Evolutionary conservation across 371 early-diverging fungal species (phyloP), one percentile per base, ranked within the genome.

Genomic region (Mortierella sp.): DNA sequence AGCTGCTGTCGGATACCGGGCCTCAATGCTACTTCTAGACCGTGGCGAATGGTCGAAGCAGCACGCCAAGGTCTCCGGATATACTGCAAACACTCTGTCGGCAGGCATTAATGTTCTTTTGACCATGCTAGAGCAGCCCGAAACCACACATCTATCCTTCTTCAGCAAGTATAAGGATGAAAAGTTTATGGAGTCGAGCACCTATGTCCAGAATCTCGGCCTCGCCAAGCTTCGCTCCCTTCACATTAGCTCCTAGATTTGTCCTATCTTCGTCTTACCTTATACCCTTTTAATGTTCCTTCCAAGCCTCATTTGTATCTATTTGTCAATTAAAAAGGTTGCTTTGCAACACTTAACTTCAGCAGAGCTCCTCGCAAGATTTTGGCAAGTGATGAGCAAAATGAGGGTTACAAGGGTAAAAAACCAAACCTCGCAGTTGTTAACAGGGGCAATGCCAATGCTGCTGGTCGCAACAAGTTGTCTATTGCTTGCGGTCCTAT

Each of bases 1-100:
- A 34, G 96, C 97, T 2, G 95, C 96, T 0, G 89, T 96, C 10
- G 89, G 92, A 55, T 90, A 96, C 70, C 95, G 91, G 84, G 88
- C 96, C 14, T 94, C 98, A 2, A 92, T 97, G 73, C 88, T 88
- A 54, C 94, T 98, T 85, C 90, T 96, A 21, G 82, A 88, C 73
- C 82, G 91, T 2, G 95, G 94, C 9, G 80, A 81, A 19, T 96
- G 97, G 97, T 76, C 80, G 10, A 91, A 38, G 0, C 68, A 74
- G 24, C 87, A 86, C 45, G 74, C 58, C 42, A 14, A 26, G 21
- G 65, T 34, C 28, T 77, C 87, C 0, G 87, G 80, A 8, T 86
- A 86, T 65, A n/a, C 70, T 0, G 78, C 75, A 21, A 1, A 38
- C 7, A 75, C 70, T 21, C 58, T 86, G 24, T 42, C 26, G 16